phyloP scores from a whole-genome alignment of 1,139 yeast species.

The Petasospora fabianii region DNA sequence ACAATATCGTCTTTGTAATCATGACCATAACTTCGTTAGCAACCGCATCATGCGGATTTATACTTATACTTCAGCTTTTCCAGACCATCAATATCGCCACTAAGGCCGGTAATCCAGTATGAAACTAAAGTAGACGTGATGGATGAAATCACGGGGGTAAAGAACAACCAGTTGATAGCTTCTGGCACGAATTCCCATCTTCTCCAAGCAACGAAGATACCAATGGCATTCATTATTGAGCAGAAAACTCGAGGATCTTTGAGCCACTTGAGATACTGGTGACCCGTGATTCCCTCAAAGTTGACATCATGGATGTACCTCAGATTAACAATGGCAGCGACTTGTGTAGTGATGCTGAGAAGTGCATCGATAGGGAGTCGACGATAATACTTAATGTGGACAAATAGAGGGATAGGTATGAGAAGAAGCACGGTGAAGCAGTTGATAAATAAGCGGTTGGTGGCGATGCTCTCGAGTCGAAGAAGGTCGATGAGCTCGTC shows the following conservation, averaged over 20 bases:
- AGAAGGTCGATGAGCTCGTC: constrained; percentile 19
- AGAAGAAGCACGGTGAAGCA: constrained; percentile 14
- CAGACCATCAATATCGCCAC: constrained; percentile 9
- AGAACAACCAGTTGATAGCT: constrained; percentile 7
- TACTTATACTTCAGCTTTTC: constrained; percentile 17
- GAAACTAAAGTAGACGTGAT: constrained; percentile 13
- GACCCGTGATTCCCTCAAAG: constrained; percentile 1
- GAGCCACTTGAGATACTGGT: constrained; percentile 1
- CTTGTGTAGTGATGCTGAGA: constrained; percentile 9
- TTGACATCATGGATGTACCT: constrained; percentile 7
- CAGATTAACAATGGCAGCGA: constrained; percentile 9
- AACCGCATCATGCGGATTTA: constrained; percentile 13
- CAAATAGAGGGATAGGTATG: constrained; percentile 20
- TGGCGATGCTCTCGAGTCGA: constrained; percentile 9
- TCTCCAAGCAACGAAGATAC: constrained; percentile 4
- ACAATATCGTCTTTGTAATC: too few species aligned
- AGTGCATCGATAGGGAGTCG: constrained; percentile 12
- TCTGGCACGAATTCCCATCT: constrained; percentile 1
- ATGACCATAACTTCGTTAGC: not conserved
- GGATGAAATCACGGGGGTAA: constrained; percentile 12
- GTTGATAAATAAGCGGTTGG: constrained; percentile 15
- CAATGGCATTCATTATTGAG: constrained; percentile 6
- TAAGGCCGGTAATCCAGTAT: constrained; percentile 9
- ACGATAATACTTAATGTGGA: constrained; percentile 14
- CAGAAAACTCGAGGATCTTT: constrained; percentile 4